Base-by-base conservation (phyloP, 225 moss, liverwort and hornwort genomes). In the Lunularia cruciata region DNA sequence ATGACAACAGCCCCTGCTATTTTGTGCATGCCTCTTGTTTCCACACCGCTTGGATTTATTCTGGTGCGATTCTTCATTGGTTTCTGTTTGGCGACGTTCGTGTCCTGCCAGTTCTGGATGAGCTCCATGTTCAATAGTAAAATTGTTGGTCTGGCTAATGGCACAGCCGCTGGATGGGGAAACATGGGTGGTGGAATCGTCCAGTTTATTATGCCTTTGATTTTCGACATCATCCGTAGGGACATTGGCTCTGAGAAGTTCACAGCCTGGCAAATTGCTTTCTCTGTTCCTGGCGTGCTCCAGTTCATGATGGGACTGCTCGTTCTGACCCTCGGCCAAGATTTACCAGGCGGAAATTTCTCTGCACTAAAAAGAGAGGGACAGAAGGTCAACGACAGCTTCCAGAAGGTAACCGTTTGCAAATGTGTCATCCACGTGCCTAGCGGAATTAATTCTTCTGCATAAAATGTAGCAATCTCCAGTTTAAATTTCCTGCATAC, bases 61-160 rank as follows among this genome's bases (percentile, higher is more conserved):
- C 22, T 55, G 0, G 88, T 86, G 11, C 90, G 90, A 3, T 94
- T 94, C 87, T 90, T 88, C 81, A 94, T 94, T 15, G 92, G 92
- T 0, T 92, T 92, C 69, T 84, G 86, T 11, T 80, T 92, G 20
- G 92, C 90, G 5, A 92, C 92, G 0, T 92, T 92, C 68, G 92
- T 92, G 0, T 90, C 90, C 5, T 90, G 92, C 72, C 92, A 92
- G 83, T 92, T 82, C 78, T 92, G 92, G 92, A 92, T 92, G 92
- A 92, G 90, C 78, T 88, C 90, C 75, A 83, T 92, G 84, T 92
- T 92, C 81, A 92, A 83, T 77, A 83, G 83, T 74, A 85, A 87
- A 66, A 86, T 92, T 31, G 90, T 92, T 16, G 92, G 90, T 20
- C 76, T 89, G 0, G 92, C 90, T 3, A 90, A 92, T 5, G 92